These are phyloP conservation scores for Harringtonia aguacate DNA, from an alignment of 2,329 filamentous ascomycete species.

Conservation along the genomic window DNA sequence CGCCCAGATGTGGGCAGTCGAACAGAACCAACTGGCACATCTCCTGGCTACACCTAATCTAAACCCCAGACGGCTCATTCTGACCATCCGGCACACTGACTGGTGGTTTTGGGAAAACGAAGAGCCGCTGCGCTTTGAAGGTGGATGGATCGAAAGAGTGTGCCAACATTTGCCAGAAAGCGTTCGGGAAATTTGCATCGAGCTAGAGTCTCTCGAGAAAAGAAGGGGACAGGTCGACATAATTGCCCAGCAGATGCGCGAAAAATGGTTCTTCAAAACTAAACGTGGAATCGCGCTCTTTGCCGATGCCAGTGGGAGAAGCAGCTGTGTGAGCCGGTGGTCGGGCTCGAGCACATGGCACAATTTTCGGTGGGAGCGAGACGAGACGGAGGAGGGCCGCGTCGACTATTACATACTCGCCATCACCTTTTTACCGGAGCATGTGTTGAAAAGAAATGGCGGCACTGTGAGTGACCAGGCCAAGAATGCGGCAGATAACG, in stretches of 20 bases:
- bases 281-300: slow-evolving; percentile 20
- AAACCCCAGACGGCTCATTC: slow-evolving; percentile 23
- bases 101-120: slow-evolving; percentile 35
- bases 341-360: slow-evolving; percentile 32
- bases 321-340: slow-evolving; percentile 26
- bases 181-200: slow-evolving; percentile 28
- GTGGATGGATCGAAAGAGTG: slow-evolving; percentile 23
- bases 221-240: slow-evolving; percentile 32
- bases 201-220: slow-evolving; percentile 35
- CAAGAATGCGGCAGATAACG: too few species aligned
- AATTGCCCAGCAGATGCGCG: slow-evolving; percentile 26
- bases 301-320: slow-evolving; percentile 15
- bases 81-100: slow-evolving; percentile 39
- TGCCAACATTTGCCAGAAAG: slow-evolving; percentile 17
- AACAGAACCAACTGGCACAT: slow-evolving; percentile 16
- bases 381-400: slow-evolving; percentile 25
- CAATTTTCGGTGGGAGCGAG: slow-evolving; percentile 25
- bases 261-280: slow-evolving; percentile 24
- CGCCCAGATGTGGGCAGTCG: slow-evolving; percentile 29
- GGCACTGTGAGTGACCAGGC: background rate
- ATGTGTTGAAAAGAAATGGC: slow-evolving; percentile 10
- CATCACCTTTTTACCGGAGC: slow-evolving; percentile 22
- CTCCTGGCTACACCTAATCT: slow-evolving; percentile 20
- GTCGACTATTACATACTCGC: slow-evolving; percentile 33
- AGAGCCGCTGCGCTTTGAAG: slow-evolving; percentile 22